These are phyloP conservation scores for Calonectria fujianensis DNA, from an alignment of 2,329 filamentous ascomycete species.

Conservation along the genomic window DNA sequence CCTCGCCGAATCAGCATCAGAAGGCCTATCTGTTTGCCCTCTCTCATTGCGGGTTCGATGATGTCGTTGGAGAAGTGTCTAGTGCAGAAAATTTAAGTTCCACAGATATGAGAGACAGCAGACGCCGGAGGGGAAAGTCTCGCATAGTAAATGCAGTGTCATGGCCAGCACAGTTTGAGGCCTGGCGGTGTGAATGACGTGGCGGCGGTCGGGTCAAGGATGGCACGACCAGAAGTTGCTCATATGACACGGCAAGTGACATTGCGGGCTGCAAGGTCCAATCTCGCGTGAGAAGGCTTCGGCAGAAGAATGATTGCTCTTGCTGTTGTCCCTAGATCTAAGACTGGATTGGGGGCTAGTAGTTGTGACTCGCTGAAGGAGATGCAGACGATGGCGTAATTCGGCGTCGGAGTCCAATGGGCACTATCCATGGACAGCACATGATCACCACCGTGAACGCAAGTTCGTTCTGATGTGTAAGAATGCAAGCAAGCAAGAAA, in stretches of 20 bases:
- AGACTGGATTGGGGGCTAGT: conserved; percentile 13
- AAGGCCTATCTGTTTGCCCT: conserved; percentile 11
- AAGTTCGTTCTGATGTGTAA: conserved; percentile 8
- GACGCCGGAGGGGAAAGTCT: not conserved
- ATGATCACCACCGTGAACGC: conserved; percentile 1
- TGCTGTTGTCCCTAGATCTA: conserved; percentile 13
- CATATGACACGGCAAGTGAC: conserved; percentile 15
- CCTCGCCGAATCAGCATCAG: conserved; percentile 7
- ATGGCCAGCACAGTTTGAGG: conserved; percentile 19
- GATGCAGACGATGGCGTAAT: conserved; percentile 11
- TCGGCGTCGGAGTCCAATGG: not conserved
- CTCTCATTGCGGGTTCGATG: not conserved
- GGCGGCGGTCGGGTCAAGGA: conserved; percentile 20
- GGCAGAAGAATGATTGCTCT: not conserved
- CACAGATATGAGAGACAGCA: conserved; percentile 1
- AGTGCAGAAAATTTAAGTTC: conserved; percentile 3
- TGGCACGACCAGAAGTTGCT: conserved; percentile 22
- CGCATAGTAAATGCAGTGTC: not conserved
- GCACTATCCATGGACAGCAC: not conserved
- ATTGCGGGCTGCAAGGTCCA: conserved; percentile 16
- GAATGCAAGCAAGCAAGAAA: not conserved
- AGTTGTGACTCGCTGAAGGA: conserved; percentile 10
- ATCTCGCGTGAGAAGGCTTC: not conserved
- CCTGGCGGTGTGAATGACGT: conserved; percentile 23
- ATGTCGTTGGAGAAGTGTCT: conserved; percentile 16